A percentile compares a stretch with the other conserved stretches of the same genome.
Evolutionary conservation across 495 filamentous ascomycete genomes (phyloP).

Genomic region (Corynascus novoguineensis): DNA sequence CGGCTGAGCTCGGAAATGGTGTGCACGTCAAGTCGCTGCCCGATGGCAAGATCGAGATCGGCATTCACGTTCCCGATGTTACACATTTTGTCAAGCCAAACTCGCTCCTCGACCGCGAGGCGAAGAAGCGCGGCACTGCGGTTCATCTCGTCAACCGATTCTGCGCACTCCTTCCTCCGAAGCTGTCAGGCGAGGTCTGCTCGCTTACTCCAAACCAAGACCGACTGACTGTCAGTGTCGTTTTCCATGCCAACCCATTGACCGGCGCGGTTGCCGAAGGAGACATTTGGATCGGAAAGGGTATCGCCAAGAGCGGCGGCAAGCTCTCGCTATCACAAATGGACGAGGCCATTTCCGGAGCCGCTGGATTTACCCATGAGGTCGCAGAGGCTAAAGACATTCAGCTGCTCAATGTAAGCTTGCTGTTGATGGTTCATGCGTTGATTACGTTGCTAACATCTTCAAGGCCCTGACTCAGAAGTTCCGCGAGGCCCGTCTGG

Average conservation of each 20-base stretch:
- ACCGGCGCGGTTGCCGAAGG: constrained; percentile 74
- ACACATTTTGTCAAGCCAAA: constrained; percentile 95
- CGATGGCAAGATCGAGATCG: constrained; percentile 86
- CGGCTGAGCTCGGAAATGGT: constrained; percentile 81
- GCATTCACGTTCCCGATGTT: constrained; percentile 92
- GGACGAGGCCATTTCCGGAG: constrained; percentile 66
- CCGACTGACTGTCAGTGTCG: constrained; percentile 83
- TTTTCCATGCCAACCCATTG: constrained; percentile 78
- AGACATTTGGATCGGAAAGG: constrained; percentile 89
- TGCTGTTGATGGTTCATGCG: neutral
- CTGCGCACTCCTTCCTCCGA: constrained; percentile 84
- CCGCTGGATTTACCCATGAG: constrained; percentile 51
- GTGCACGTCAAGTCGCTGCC: constrained; percentile 78
- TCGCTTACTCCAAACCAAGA: constrained; percentile 81
- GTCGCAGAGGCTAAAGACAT: constrained; percentile 64
- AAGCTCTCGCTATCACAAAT: constrained; percentile 80
- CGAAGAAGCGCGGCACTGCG: constrained; percentile 94
- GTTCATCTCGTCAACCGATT: constrained; percentile 88
- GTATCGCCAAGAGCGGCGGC: constrained; percentile 82
- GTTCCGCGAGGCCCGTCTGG: constrained; percentile 80
- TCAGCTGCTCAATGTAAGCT: constrained; percentile 64
- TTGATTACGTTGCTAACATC: constrained; percentile 26
- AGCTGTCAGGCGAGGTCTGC: constrained; percentile 78
- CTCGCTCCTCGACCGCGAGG: constrained; percentile 93
- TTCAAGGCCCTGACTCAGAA: constrained; percentile 67